These are phyloP conservation scores for Candida palmyrensis DNA, from an alignment of 805 yeast genomes.

Conservation along the genomic window DNA sequence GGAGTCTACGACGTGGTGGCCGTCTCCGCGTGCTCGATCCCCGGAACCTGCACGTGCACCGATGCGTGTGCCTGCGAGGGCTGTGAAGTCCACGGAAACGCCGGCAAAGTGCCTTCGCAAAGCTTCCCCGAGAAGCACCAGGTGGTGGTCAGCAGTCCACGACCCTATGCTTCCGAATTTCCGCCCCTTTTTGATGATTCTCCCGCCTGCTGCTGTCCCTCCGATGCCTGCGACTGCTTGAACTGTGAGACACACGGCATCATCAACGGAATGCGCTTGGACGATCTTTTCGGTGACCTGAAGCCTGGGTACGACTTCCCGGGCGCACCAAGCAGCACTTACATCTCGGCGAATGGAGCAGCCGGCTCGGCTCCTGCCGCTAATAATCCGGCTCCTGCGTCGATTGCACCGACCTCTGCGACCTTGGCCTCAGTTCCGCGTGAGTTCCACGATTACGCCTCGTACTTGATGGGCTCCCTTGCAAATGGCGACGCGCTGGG, in stretches of 20 bases:
- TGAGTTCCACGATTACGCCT: no score
- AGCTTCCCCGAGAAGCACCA: not conserved
- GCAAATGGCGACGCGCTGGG: no score
- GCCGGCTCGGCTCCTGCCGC: no score
- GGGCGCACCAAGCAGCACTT: no score
- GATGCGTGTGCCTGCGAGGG: conserved; percentile 33
- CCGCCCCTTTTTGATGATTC: not conserved
- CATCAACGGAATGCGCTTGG: conserved; percentile 37
- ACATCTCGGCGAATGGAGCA: no score
- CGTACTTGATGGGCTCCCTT: not conserved
- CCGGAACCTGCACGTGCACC: conserved; percentile 25
- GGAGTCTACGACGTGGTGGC: not conserved
- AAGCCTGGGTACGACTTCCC: no score
- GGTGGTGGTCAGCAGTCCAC: not conserved
- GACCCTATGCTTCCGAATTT: not conserved
- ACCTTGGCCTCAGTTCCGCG: no score
- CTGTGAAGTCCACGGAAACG: conserved; percentile 24
- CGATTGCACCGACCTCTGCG: no score
- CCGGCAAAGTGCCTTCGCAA: no score
- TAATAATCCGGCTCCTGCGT: no score
- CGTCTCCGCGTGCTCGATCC: not conserved
- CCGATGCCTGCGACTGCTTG: conserved; percentile 28
- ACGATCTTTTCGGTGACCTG: conserved; percentile 24
- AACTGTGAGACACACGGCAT: conserved; percentile 43
- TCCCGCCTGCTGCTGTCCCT: conserved; percentile 19